These are phyloP conservation scores for Penicillium desertorum DNA, from an alignment of 495 filamentous ascomycete species.

Conservation along the genomic window DNA sequence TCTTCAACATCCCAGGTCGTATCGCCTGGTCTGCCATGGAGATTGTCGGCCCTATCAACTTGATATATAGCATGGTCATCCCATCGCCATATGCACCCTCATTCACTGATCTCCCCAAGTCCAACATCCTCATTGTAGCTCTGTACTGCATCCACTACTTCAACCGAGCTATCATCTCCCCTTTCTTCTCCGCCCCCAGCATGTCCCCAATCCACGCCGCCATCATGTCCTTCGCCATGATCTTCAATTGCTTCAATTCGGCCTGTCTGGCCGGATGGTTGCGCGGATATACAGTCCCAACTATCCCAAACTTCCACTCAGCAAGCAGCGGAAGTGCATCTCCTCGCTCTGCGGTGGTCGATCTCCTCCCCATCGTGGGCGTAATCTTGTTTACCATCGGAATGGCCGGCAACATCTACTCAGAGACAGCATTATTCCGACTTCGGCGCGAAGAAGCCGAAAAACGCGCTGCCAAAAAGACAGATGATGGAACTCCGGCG, in stretches of 20 bases:
- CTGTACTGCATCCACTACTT: constrained; percentile 71
- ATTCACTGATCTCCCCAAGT: constrained; percentile 23
- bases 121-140: constrained; percentile 36
- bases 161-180: constrained; percentile 81
- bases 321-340: constrained; percentile 6
- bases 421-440: constrained; percentile 55
- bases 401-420: constrained; percentile 78
- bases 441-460: constrained; percentile 58
- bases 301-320: constrained; percentile 25
- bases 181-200: constrained; percentile 74
- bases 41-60: constrained; percentile 66
- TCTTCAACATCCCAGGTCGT: constrained; percentile 84
- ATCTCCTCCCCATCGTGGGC: constrained; percentile 41
- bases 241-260: constrained; percentile 80
- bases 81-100: constrained; percentile 37
- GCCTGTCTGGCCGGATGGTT: constrained; percentile 77
- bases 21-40: constrained; percentile 89
- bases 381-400: constrained; percentile 63
- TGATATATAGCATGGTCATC: constrained; percentile 75
- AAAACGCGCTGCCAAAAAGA: constrained; percentile 44
- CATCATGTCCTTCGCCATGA: constrained; percentile 58
- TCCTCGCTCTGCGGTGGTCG: constrained; percentile 3
- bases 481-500: constrained; percentile 35
- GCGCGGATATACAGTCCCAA: constrained; percentile 48
- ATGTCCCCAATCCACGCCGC: constrained; percentile 82